Conservation (phyloP, 2,329 filamentous ascomycete species). For the Fusarium torulosum region DNA sequence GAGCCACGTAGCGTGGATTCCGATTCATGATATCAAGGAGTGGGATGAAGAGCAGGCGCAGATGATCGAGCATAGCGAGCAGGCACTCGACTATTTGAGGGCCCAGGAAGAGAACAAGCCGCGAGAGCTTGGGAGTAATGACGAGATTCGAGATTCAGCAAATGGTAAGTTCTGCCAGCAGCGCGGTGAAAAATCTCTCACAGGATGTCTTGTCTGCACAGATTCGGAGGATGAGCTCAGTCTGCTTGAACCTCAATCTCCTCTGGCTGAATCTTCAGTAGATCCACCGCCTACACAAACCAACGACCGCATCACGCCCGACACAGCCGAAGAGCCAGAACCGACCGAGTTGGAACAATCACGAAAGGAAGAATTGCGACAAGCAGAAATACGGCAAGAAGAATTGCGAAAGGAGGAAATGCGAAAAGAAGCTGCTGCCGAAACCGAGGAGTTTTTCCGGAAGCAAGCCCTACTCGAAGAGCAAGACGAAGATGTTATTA, state of each 20-base stretch:
- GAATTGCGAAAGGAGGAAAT: neutral
- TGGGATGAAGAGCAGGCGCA: neutral
- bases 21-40: conserved; percentile 1
- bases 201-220: neutral
- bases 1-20: conserved; percentile 34
- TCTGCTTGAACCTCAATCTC: neutral
- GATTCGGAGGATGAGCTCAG: neutral
- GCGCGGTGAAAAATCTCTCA: neutral
- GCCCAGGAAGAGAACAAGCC: neutral
- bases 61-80: conserved; percentile 1
- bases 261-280: neutral
- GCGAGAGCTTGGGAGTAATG: neutral
- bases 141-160: conserved; percentile 7
- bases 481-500: neutral
- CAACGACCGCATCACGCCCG: neutral
- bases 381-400: no score
- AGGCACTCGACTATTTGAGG: conserved; percentile 14
- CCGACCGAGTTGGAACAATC: no score
- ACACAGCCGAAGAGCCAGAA: neutral
- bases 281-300: neutral
- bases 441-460: neutral
- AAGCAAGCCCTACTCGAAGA: neutral
- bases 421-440: neutral
- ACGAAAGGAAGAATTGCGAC: no score
- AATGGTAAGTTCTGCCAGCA: neutral